Base-by-base conservation (phyloP, 768 basidiomycete species). In the Calocera cornea region DNA sequence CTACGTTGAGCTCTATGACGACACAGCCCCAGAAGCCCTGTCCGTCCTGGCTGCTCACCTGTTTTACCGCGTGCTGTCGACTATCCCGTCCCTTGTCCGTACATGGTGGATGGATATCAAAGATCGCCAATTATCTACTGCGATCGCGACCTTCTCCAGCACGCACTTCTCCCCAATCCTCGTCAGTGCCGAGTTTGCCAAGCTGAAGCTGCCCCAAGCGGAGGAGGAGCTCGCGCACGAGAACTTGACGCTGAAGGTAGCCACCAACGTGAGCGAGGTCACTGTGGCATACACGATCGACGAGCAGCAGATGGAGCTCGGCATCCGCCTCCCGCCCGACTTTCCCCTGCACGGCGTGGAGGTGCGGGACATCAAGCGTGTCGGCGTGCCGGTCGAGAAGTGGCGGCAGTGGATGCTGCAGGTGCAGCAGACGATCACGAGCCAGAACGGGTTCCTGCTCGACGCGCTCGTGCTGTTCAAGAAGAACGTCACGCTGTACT, bases 341-440 rank as follows among this genome's bases (percentile, higher is more conserved):
- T 99, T 92, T 86, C 97, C 97, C 0, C 79, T 99, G 38, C 87
- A 87, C 70, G 83, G 82, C 49, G 88, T 97, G 31, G 94, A 95
- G 72, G 86, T 97, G n/a, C 84, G 84, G 73, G 95, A 95, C 69
- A 80, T 87, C 41, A 86, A 87, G 74, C 82, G 85, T 70, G 86
- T 97, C 10, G 97, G 93, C 3, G 92, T 98, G 7, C 84, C 89
- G 19, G 94, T 95, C 73, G 86, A 86, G 68, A 84, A 85, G 68
- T 98, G 95, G 95, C 81, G 94, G 70, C 88, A 89, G 0, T 99
- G 95, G 97, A 81, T 95, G 66, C 80, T 98, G 27, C 91, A 86
- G 17, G 88, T 97, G 38, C 92, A 95, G 74, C 94, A 95, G 77
- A 86, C 88, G 33, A 85, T 95, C 60, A 92, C 88, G 79, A 85